Evolutionary conservation across 2,329 filamentous ascomycete genomes (phyloP).

Genomic region (Thielaviopsis ethacetica): DNA sequence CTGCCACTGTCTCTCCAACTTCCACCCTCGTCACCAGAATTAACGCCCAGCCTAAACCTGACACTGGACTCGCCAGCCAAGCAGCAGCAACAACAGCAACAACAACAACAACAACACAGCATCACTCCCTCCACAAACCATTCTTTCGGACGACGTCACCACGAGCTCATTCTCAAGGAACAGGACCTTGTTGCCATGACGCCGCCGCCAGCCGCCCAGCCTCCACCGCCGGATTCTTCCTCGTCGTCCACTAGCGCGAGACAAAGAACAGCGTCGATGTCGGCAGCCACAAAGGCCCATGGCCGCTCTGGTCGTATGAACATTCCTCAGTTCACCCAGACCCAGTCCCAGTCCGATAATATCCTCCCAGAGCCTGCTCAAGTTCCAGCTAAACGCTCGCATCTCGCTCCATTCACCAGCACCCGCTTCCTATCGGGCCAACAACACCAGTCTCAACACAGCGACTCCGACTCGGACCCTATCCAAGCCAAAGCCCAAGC

Average conservation of each 20-base stretch:
- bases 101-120: background rate
- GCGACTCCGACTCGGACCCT: no score
- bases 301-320: conserved; percentile 7
- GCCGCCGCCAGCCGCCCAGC: background rate
- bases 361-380: background rate
- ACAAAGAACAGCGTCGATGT: background rate
- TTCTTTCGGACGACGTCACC: background rate
- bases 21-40: background rate
- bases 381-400: background rate
- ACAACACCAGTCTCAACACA: background rate
- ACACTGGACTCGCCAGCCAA: background rate
- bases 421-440: background rate
- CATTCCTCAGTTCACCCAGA: conserved; percentile 3
- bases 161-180: background rate
- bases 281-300: background rate
- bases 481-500: no score
- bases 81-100: no score
- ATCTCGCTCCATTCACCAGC: background rate
- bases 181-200: background rate
- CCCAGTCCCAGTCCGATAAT: background rate
- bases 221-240: background rate
- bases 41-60: background rate
- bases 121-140: background rate
- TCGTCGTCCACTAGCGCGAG: background rate
- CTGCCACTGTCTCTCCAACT: background rate